A percentile compares a stretch with the other conserved stretches of the same genome.
Evolutionary conservation across 768 basidiomycete species (phyloP).

Genomic region (Leucosporidium yakuticum): DNA sequence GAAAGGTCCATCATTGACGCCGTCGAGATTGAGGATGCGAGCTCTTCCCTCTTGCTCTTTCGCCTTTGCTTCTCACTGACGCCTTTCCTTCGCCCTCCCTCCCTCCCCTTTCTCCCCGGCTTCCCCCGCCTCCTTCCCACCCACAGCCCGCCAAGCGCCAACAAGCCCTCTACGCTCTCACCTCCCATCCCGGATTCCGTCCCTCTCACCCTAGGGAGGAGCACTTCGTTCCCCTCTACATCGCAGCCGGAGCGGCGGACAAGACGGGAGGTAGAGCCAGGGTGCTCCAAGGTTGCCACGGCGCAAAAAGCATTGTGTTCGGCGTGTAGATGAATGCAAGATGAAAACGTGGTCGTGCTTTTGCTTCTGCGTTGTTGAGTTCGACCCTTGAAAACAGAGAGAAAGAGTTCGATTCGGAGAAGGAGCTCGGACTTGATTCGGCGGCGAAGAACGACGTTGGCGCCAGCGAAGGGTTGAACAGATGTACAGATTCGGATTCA

Average conservation of each 20-base stretch:
- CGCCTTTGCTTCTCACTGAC: background rate
- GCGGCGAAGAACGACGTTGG: no score
- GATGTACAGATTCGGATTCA: no score
- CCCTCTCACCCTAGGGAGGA: conserved; percentile 69
- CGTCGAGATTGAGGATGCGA: conserved; percentile 37
- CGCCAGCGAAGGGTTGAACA: no score
- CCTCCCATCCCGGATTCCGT: conserved; percentile 59
- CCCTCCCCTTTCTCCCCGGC: background rate
- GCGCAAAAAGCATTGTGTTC: conserved; percentile 62
- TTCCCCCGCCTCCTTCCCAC: no score
- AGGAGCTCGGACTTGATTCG: no score
- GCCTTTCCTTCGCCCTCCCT: conserved; percentile 1
- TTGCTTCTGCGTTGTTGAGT: no score
- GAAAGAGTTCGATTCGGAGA: no score
- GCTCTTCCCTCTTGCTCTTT: background rate
- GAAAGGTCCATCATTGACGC: conserved; percentile 58
- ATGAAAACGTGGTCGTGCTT: no score
- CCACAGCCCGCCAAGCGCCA: conserved; percentile 53
- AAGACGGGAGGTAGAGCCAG: conserved; percentile 47
- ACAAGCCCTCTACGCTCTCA: conserved; percentile 54
- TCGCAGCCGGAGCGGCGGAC: conserved; percentile 68
- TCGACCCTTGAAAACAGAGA: no score
- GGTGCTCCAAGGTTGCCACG: conserved; percentile 54
- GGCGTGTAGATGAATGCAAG: conserved; percentile 49
- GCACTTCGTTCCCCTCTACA: conserved; percentile 72